Conservation (phyloP, 2,329 filamentous ascomycete genomes). For the Paraphaeosphaeria sporulosa region DNA sequence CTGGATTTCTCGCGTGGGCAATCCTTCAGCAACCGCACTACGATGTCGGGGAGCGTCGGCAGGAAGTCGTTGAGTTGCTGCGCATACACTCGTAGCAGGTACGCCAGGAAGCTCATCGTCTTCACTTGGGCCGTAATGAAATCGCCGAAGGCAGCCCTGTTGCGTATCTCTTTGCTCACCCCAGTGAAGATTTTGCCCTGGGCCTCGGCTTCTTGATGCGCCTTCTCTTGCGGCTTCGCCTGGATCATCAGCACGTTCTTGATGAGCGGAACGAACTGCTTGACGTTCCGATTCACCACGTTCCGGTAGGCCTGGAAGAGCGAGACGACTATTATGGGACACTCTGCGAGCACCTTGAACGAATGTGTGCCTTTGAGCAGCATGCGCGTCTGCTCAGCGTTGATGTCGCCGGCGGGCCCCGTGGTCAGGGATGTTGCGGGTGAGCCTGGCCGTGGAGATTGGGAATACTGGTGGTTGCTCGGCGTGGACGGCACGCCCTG, state of each 20-base stretch:
- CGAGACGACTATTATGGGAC: slow-evolving; percentile 97
- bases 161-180: slow-evolving; percentile 91
- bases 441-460: slow-evolving; percentile 88
- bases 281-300: slow-evolving; percentile 84
- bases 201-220: slow-evolving; percentile 82
- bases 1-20: slow-evolving; percentile 94
- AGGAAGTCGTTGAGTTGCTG: slow-evolving; percentile 89
- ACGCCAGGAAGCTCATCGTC: slow-evolving; percentile 98
- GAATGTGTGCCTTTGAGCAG: slow-evolving; percentile 95
- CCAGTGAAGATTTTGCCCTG: slow-evolving; percentile 87
- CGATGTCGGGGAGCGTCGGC: slow-evolving; percentile 82
- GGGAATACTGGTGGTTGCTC: slow-evolving; percentile 70
- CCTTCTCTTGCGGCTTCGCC: slow-evolving; percentile 90
- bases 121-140: slow-evolving; percentile 99
- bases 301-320: slow-evolving; percentile 92
- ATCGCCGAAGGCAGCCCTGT: slow-evolving; percentile 92
- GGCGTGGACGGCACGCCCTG: slow-evolving; percentile 69
- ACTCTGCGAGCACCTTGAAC: slow-evolving; percentile 97
- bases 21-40: slow-evolving; percentile 89
- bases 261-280: slow-evolving; percentile 90
- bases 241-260: slow-evolving; percentile 88
- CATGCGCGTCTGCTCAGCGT: slow-evolving; percentile 78
- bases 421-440: slow-evolving; percentile 84
- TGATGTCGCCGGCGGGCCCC: slow-evolving; percentile 78
- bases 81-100: slow-evolving; percentile 86